These are phyloP conservation scores for Cyphellophora europaea DNA, from an alignment of 2,329 filamentous ascomycete genomes.

Conservation along the genomic window DNA sequence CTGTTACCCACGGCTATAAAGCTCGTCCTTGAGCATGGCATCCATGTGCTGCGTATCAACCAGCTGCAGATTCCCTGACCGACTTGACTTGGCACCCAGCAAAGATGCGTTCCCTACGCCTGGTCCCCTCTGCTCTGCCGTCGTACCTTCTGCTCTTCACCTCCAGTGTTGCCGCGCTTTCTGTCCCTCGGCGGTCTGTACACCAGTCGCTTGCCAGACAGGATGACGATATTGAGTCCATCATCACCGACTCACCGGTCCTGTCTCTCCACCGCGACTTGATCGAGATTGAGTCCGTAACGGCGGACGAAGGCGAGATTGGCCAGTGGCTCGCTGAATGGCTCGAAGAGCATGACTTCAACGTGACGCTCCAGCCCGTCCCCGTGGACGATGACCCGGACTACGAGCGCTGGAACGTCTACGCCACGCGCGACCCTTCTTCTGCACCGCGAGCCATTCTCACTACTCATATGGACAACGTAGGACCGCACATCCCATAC, in stretches of 20 bases:
- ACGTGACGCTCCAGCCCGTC: conserved; percentile 48
- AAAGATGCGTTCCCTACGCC: no score
- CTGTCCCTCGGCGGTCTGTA: no score
- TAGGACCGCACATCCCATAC: conserved; percentile 37
- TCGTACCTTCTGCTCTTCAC: no score
- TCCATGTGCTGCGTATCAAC: no score
- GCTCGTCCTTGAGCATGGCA: no score
- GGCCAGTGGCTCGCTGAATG: conserved; percentile 60
- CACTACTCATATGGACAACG: conserved; percentile 71
- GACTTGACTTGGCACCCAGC: no score
- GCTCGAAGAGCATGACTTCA: conserved; percentile 50
- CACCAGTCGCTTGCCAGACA: no score
- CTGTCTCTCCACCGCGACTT: conserved; percentile 65
- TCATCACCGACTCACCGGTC: conserved; percentile 38
- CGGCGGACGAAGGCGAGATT: conserved; percentile 56
- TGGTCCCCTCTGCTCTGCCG: no score
- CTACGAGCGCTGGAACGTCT: conserved; percentile 58
- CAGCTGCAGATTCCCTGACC: no score
- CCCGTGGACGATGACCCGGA: conserved; percentile 15
- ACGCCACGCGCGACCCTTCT: conserved; percentile 48
- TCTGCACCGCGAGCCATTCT: conserved; percentile 24
- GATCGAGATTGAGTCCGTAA: conserved; percentile 63
- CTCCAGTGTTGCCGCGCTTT: no score
- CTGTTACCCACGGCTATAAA: no score
- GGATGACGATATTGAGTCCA: not conserved